Evolutionary conservation across 768 basidiomycete genomes (phyloP), one percentile per base, ranked within the genome.

Genomic region (Phanerochaete sordida): DNA sequence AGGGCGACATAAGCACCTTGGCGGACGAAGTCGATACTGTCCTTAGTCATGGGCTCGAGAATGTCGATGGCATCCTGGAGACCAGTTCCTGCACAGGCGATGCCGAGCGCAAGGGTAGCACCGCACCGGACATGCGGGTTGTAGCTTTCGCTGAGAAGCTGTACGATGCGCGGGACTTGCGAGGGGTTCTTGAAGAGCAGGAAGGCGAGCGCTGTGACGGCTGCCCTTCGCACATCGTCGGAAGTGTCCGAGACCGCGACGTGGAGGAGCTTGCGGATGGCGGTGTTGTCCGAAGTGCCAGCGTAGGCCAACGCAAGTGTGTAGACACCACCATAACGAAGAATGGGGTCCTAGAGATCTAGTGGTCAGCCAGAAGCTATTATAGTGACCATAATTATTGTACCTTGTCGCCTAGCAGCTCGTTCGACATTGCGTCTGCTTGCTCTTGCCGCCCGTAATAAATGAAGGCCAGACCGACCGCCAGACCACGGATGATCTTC

Each of bases 81-180:
- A 47, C 96, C 97, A 19, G 96, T 98, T 16, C 97, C 96, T 26
- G 96, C 96, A 68, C 97, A 99, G 16, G 95, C 92, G 67, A 99
- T 94, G 63, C 97, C 97, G 24, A 99, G 80, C 23, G 97, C 97
- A 31, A 99, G 81, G 4, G 96, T 97, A 28, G 95, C 95, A 64
- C 96, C 96, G 63, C 96, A 98, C 45, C 97, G 85, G 24, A 99
- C 97, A 71, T 98, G 96, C 15, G 97, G 97, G 70, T 98, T 99
- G 75, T 99, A 99, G 68, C 94, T 96, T 78, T 99, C 97, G 64
- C 93, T 94, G 54, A 99, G 78, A 16, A 99, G 83, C 71, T 99
- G 97, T 6, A 99, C 97, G 60, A 98, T 92, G 47, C 97, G 82
- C 21, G 97, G 97, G 1, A 99, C 95, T 77, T 98, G 95, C 13